Base-by-base conservation (phyloP, 805 yeast species). In the Candida mattraensis region DNA sequence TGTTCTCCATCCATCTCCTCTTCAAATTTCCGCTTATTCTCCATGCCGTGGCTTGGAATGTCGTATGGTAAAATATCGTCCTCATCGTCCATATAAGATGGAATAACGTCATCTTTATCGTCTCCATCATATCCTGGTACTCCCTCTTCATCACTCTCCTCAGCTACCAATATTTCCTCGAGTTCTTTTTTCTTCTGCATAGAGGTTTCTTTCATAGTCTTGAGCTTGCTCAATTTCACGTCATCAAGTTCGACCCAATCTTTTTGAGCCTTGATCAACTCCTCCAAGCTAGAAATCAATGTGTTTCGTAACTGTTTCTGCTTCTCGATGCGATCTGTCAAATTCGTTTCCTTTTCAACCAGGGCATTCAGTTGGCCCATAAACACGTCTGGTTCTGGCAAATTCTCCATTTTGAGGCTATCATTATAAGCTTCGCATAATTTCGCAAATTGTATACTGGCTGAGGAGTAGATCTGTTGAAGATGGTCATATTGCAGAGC, bases 321-420 rank as follows among this genome's bases (percentile, higher is more conserved):
- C 15, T 44, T 44, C 5, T 28, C 28, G 19, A 45, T 45, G 18
- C 36, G 45, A 7, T 33, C 35, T 7, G 33, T 30, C 8, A 53
- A 30, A 1, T 38, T 37, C 4, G 28, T 29, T 26, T 39, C 50
- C 23, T 33, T 42, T 7, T 35, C 43, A 14, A 35, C 25, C 18
- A 51, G 42, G 18, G 40, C 39, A 15, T 45, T 44, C 4, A 50
- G 51, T 37, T 53, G 56, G 7, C 44, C 34, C 5, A 59, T 28
- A 28, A 60, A 59, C 12, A 54, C 42, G 7, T 40, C 43, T 8
- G 64, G 64, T n/a, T 60, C 59, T 0, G 57, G 64, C 19, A 60
- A 42, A 30, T 51, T 48, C 30, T 58, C 63, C 4, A 59, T 49
- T 11, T 51, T 50, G 35, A 60, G 52, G 10, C 56, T 35, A 2